phyloP scores from a whole-genome alignment of 305 asterid genomes.

The Solanum hybrid region DNA sequence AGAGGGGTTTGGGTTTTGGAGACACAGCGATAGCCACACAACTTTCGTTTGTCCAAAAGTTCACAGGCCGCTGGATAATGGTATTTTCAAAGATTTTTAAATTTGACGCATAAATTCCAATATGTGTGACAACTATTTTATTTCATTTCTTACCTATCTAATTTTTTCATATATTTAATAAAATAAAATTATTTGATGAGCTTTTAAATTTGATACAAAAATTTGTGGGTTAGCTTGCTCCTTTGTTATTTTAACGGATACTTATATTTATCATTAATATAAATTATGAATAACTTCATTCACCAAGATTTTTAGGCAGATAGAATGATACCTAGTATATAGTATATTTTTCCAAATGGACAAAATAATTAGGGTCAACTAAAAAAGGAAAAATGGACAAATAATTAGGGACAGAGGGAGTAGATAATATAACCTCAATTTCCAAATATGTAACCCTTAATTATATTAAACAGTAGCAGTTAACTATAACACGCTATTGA shows the following conservation, averaged over 20 bases:
- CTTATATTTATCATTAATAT: not conserved
- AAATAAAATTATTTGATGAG: not conserved
- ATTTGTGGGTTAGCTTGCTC: not conserved
- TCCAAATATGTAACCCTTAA: not conserved
- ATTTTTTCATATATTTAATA: not conserved
- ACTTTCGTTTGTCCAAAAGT: not conserved
- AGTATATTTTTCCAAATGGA: too few relatives aligned
- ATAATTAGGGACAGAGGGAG: too few relatives aligned
- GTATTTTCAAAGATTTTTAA: not conserved
- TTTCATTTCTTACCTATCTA: not conserved
- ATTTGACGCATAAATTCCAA: not conserved
- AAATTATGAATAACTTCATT: not conserved
- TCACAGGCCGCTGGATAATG: conserved; percentile 1
- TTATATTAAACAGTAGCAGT: not conserved
- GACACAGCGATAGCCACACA: conserved; percentile 20
- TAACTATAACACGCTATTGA: not conserved
- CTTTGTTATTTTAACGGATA: not conserved
- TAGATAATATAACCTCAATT: not conserved
- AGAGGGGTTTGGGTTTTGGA: not conserved
- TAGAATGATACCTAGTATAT: not conserved
- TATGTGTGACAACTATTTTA: not conserved
- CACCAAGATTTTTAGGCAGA: not conserved
- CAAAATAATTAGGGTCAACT: too few relatives aligned
- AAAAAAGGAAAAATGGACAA: too few relatives aligned
- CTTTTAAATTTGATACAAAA: not conserved